phyloP scores from a whole-genome alignment of 371 early-diverging fungal species.

The Apophysomyces variabilis region DNA sequence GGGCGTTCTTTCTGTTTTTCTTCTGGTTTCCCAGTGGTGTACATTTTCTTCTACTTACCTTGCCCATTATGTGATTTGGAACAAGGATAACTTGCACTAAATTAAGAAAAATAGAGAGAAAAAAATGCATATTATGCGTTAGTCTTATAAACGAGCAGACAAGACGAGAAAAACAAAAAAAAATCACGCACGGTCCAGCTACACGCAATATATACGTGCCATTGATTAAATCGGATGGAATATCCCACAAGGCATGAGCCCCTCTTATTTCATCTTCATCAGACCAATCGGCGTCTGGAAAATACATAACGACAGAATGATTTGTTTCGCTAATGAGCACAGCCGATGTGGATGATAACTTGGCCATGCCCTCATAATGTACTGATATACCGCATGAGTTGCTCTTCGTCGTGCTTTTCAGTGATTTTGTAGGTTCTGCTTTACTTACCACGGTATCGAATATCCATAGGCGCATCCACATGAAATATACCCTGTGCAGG shows the following conservation, averaged over 20 bases:
- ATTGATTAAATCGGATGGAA: slow-evolving; percentile 31
- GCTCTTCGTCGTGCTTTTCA: neutral
- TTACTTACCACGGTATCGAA: slow-evolving; percentile 37
- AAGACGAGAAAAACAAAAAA: neutral
- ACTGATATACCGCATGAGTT: slow-evolving; percentile 17
- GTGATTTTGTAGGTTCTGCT: neutral
- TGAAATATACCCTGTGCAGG: slow-evolving; percentile 18
- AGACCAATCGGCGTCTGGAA: slow-evolving; percentile 24
- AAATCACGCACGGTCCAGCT: slow-evolving; percentile 38
- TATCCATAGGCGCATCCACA: slow-evolving; percentile 29
- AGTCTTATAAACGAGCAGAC: neutral
- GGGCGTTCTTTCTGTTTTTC: neutral
- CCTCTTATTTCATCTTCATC: neutral
- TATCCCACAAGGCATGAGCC: slow-evolving; percentile 28
- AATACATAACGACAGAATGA: slow-evolving; percentile 17
- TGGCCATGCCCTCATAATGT: slow-evolving; percentile 43
- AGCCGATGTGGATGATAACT: slow-evolving; percentile 28
- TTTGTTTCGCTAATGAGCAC: slow-evolving; percentile 20
- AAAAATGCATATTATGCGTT: too few species aligned
- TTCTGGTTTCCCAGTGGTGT: neutral
- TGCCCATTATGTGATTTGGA: slow-evolving; percentile 33
- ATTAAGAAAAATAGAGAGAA: neutral
- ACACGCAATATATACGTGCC: slow-evolving; percentile 35
- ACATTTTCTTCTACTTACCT: slow-evolving; percentile 20
- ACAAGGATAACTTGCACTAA: slow-evolving; percentile 39